A percentile compares a stretch with the other conserved stretches of the same genome.
phyloP scores from a whole-genome alignment of 768 basidiomycete species.

The Boletus pseudo-olivaceus region DNA sequence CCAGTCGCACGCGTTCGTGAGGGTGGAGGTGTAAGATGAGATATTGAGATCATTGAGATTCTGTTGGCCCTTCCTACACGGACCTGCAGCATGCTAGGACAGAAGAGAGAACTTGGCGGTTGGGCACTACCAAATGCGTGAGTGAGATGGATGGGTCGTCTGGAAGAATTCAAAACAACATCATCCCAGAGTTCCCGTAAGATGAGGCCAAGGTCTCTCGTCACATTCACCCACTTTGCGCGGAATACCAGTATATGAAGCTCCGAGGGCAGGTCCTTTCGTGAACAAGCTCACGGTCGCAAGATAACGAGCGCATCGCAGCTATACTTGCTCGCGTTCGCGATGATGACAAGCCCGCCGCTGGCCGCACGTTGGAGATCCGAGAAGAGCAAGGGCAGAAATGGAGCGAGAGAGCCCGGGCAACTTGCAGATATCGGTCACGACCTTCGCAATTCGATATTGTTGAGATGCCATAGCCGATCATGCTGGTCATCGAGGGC shows the following conservation, averaged over 20 bases:
- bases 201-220: neutral
- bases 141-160: neutral
- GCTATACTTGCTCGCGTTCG: neutral
- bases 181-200: conserved; percentile 17
- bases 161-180: neutral
- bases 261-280: neutral
- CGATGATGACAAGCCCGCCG: conserved; percentile 1
- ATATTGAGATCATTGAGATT: conserved; percentile 7
- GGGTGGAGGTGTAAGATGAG: conserved; percentile 14
- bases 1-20: no score
- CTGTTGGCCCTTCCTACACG: neutral
- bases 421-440: neutral
- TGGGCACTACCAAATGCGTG: conserved; percentile 10
- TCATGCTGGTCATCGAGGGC: neutral
- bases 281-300: neutral
- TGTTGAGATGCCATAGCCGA: neutral
- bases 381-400: conserved; percentile 7
- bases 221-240: neutral
- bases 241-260: neutral
- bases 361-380: conserved; percentile 3
- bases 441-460: neutral
- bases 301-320: conserved; percentile 9
- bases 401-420: conserved; percentile 12
- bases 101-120: conserved; percentile 6
- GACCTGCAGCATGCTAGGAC: conserved; percentile 20